Evolutionary conservation across 495 filamentous ascomycete genomes (phyloP).

Genomic region (Neurospora sp.): DNA sequence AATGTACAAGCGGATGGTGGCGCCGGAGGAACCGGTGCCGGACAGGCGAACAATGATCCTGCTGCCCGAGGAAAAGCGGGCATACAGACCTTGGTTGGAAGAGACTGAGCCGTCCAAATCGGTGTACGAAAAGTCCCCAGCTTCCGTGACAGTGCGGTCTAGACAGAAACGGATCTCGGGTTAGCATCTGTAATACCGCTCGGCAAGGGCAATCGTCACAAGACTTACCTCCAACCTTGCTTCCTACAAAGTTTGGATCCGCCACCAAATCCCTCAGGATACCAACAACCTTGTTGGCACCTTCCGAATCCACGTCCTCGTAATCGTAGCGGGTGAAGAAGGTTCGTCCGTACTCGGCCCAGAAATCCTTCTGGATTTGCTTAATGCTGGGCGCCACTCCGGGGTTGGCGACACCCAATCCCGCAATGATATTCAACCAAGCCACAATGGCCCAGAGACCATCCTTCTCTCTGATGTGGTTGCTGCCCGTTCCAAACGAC

Average conservation of each 20-base stretch:
- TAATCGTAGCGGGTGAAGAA: slow-evolving; percentile 99
- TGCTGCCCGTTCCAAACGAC: slow-evolving; percentile 96
- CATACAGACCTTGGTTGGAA: slow-evolving; percentile 91
- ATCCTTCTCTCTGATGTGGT: slow-evolving; percentile 98
- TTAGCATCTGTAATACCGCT: neutral
- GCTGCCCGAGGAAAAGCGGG: slow-evolving; percentile 90
- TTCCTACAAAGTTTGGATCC: slow-evolving; percentile 64
- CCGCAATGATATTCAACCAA: slow-evolving; percentile 98
- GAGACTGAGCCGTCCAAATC: slow-evolving; percentile 92
- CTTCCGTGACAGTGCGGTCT: slow-evolving; percentile 72
- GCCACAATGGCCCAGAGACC: slow-evolving; percentile 95
- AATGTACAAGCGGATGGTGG: slow-evolving; percentile 92
- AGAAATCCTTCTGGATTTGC: slow-evolving; percentile 94
- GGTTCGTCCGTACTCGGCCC: slow-evolving; percentile 89
- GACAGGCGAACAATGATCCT: slow-evolving; percentile 89
- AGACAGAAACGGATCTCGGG: neutral
- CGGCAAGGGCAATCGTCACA: neutral
- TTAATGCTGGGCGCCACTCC: slow-evolving; percentile 74
- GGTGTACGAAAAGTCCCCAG: slow-evolving; percentile 93
- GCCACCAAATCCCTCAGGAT: slow-evolving; percentile 62
- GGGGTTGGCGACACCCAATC: slow-evolving; percentile 72
- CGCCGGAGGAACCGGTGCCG: slow-evolving; percentile 87
- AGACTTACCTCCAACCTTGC: slow-evolving; percentile 56
- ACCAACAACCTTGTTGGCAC: slow-evolving; percentile 78
- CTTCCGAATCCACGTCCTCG: slow-evolving; percentile 83